These are phyloP conservation scores for Apostasia ramifera DNA, from an alignment of 106 monocot species.

Conservation along the genomic window DNA sequence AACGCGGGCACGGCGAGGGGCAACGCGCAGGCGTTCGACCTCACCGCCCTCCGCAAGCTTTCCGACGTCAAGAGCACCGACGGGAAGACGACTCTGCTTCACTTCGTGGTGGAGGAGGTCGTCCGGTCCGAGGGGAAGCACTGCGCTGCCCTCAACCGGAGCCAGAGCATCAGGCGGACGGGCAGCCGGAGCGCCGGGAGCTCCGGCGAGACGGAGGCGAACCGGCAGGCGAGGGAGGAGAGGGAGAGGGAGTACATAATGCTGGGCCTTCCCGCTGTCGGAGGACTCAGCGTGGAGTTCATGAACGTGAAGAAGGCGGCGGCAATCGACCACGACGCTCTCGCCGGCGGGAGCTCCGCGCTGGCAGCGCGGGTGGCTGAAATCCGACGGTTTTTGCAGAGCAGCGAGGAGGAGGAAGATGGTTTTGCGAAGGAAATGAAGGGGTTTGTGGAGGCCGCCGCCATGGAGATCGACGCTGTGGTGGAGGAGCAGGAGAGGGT, in stretches of 20 bases:
- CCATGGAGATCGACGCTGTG: constrained; percentile 22
- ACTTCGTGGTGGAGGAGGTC: constrained; percentile 82
- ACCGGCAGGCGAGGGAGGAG: constrained; percentile 20
- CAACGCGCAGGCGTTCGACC: constrained; percentile 83
- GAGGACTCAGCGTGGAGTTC: constrained; percentile 45
- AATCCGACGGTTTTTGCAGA: constrained; percentile 24
- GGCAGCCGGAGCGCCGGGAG: constrained; percentile 11
- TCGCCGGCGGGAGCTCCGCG: constrained; percentile 14
- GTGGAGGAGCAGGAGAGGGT: constrained; percentile 31
- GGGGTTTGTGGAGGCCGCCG: constrained; percentile 34
- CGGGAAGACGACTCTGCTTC: constrained; percentile 74
- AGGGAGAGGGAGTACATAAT: constrained; percentile 59
- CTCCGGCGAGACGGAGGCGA: not conserved
- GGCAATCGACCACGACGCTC: constrained; percentile 31
- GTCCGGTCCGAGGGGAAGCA: constrained; percentile 80
- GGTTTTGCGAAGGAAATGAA: constrained; percentile 48
- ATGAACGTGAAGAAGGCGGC: constrained; percentile 52
- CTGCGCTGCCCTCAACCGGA: constrained; percentile 37
- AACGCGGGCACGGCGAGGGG: constrained; percentile 86
- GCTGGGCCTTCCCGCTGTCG: constrained; percentile 56
- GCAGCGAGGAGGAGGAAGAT: constrained; percentile 11
- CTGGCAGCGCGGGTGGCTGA: constrained; percentile 25
- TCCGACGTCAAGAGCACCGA: constrained; percentile 89
- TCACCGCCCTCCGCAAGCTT: constrained; percentile 65
- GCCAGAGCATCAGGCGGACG: constrained; percentile 34